phyloP scores from a whole-genome alignment of 2,329 filamentous ascomycete species.

The Xylaria sp. region DNA sequence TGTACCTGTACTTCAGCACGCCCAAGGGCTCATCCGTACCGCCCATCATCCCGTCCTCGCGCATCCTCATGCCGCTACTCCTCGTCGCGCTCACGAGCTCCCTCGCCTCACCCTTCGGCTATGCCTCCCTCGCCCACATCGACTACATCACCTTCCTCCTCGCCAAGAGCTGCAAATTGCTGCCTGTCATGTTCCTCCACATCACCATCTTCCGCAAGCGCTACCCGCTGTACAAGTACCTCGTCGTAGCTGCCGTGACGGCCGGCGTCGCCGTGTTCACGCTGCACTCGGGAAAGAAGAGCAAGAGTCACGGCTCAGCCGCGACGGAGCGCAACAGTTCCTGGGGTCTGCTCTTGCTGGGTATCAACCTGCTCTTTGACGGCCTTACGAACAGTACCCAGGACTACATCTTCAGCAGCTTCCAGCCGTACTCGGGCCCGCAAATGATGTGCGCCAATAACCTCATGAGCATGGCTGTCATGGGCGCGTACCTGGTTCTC shows the following conservation, averaged over 20 bases:
- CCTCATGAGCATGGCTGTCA: conserved; percentile 75
- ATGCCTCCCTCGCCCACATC: conserved; percentile 85
- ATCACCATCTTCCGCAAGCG: conserved; percentile 82
- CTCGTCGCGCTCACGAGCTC: conserved; percentile 84
- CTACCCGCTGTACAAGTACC: conserved; percentile 95
- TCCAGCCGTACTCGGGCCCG: conserved; percentile 76
- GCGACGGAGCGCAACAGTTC: conserved; percentile 54
- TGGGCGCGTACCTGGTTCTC: conserved; percentile 66
- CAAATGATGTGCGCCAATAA: conserved; percentile 99
- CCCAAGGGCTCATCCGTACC: conserved; percentile 44
- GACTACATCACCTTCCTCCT: conserved; percentile 98
- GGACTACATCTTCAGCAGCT: conserved; percentile 82
- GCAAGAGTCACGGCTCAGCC: conserved; percentile 45
- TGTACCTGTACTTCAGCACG: conserved; percentile 70
- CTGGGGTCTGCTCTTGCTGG: conserved; percentile 78
- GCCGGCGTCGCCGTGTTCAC: conserved; percentile 93
- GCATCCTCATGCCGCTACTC: conserved; percentile 71
- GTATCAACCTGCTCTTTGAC: conserved; percentile 89
- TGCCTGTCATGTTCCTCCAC: conserved; percentile 98
- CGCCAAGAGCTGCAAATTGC: conserved; percentile 94
- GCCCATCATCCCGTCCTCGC: conserved; percentile 69
- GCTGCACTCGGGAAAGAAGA: conserved; percentile 62
- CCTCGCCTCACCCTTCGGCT: conserved; percentile 91
- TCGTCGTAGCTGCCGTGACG: conserved; percentile 86
- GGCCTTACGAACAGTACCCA: conserved; percentile 95